Evolutionary conservation across 139 green algal species (phyloP).

Genomic region (Volvox reticuliferus): DNA sequence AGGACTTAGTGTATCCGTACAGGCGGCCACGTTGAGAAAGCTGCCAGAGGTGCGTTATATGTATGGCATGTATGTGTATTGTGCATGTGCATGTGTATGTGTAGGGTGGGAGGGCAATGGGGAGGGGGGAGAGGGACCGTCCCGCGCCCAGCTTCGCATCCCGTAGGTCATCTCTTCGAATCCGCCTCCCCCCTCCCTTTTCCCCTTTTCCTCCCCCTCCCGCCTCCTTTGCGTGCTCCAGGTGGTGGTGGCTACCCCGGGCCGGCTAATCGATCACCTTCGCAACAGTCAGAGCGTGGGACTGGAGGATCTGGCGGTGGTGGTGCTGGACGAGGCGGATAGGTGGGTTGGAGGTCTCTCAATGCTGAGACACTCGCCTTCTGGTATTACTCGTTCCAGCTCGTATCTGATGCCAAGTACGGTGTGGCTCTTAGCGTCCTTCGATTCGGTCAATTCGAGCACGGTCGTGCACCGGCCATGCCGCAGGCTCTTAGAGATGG

Average conservation of each 20-base stretch:
- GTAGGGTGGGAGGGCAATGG: too few relatives aligned
- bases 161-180: too few relatives aligned
- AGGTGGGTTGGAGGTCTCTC: conserved; percentile 43
- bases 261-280: conserved; percentile 95
- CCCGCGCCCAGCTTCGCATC: too few relatives aligned
- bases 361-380: too few relatives aligned
- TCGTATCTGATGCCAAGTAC: too few relatives aligned
- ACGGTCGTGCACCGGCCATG: neutral
- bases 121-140: too few relatives aligned
- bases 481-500: conserved; percentile 37
- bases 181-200: too few relatives aligned
- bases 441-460: too few relatives aligned
- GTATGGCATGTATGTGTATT: neutral
- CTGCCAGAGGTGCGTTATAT: conserved; percentile 20
- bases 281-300: conserved; percentile 87
- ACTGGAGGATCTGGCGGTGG: conserved; percentile 92
- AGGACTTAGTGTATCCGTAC: conserved; percentile 87
- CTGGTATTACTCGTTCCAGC: too few relatives aligned
- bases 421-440: too few relatives aligned
- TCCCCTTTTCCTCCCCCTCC: neutral
- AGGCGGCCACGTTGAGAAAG: conserved; percentile 71
- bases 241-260: conserved; percentile 95
- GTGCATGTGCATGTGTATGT: too few relatives aligned
- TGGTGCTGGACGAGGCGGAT: conserved; percentile 98
- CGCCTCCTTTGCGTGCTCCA: conserved; percentile 81